Conservation (phyloP, 2,329 filamentous ascomycete species). For the Diaporthe amygdali region DNA sequence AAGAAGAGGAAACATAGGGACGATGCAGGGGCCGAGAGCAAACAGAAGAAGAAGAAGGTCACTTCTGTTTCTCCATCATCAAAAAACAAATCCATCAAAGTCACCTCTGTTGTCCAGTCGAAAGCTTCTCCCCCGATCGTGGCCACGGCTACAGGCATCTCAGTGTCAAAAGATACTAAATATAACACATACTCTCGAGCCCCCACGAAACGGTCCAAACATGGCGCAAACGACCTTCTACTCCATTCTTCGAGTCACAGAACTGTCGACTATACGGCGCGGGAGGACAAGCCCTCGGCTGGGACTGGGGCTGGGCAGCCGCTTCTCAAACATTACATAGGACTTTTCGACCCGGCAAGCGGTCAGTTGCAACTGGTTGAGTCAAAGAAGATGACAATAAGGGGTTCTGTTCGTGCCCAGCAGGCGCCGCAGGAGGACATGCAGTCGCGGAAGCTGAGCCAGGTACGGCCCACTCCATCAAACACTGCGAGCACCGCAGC, state of each 20-base stretch:
- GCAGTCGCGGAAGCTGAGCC: conserved; percentile 40
- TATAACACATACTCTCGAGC: conserved; percentile 57
- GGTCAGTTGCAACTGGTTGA: conserved; percentile 65
- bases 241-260: conserved; percentile 63
- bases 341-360: conserved; percentile 65
- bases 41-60: conserved; percentile 59
- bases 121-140: conserved; percentile 36
- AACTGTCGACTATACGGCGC: conserved; percentile 64
- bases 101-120: conserved; percentile 31
- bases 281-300: conserved; percentile 51
- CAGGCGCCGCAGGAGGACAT: conserved; percentile 55
- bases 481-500: background rate
- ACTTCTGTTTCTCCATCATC: conserved; percentile 43
- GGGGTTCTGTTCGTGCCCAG: conserved; percentile 61
- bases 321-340: conserved; percentile 67
- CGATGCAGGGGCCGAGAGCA: conserved; percentile 40
- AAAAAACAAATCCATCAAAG: conserved; percentile 41
- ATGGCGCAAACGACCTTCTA: conserved; percentile 52
- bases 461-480: conserved; percentile 35
- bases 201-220: conserved; percentile 36
- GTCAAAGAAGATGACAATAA: conserved; percentile 68
- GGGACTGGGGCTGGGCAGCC: conserved; percentile 38
- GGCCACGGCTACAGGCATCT: conserved; percentile 48
- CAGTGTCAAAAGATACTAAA: conserved; percentile 39
- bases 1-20: conserved; percentile 62